Evolutionary conservation across 2,329 filamentous ascomycete genomes (phyloP).

Genomic region (Calonectria crousiana): DNA sequence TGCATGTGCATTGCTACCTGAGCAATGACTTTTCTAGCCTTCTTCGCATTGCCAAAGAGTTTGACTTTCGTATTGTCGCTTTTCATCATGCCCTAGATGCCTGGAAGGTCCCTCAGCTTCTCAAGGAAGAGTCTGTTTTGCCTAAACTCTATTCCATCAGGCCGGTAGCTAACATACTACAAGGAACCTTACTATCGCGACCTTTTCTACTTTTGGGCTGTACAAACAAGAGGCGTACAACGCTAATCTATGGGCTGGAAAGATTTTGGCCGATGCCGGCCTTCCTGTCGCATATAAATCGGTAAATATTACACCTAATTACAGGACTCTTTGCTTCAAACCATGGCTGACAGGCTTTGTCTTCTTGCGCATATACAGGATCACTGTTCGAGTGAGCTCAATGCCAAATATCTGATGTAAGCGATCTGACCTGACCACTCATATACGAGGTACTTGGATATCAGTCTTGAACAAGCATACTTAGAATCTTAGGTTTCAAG

Average conservation of each 20-base stretch:
- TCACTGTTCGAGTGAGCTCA: neutral
- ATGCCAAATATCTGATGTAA: conserved; percentile 10
- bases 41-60: conserved; percentile 56
- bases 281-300: conserved; percentile 57
- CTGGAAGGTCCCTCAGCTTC: conserved; percentile 6
- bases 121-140: neutral
- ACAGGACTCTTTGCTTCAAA: neutral
- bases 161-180: conserved; percentile 39
- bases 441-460: neutral
- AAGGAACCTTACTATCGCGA: conserved; percentile 57
- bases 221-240: conserved; percentile 58
- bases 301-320: neutral
- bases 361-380: neutral
- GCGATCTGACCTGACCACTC: neutral
- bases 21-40: conserved; percentile 58
- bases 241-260: conserved; percentile 54
- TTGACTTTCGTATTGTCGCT: conserved; percentile 51
- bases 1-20: conserved; percentile 61
- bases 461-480: neutral
- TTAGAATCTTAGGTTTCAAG: neutral
- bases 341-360: neutral
- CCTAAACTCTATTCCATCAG: neutral
- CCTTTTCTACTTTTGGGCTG: conserved; percentile 55
- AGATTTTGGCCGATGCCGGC: conserved; percentile 54
- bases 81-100: conserved; percentile 9